Percentiles rank a stretch among this genome's conserved stretches.
Evolutionary conservation across 768 basidiomycete species (phyloP).

Genomic region (Lactifluus piperatus): DNA sequence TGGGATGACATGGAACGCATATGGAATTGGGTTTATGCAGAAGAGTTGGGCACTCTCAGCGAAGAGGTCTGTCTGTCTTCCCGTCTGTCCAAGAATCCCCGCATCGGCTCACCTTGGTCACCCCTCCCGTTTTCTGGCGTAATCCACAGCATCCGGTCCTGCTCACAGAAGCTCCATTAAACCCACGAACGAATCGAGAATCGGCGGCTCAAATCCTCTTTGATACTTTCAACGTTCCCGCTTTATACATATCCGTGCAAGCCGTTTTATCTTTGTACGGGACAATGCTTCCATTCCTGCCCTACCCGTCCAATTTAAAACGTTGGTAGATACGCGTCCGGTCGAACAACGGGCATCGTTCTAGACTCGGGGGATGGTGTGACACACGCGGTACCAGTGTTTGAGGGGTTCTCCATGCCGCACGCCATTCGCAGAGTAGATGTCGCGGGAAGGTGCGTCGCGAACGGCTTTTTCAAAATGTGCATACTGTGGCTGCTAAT

Average conservation of each 20-base stretch:
- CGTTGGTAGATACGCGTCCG: slow-evolving; percentile 81
- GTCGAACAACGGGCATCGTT: slow-evolving; percentile 97
- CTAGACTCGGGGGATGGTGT: slow-evolving; percentile 98
- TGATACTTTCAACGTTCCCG: slow-evolving; percentile 99
- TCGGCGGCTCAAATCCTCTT: slow-evolving; percentile 98
- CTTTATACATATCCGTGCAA: slow-evolving; percentile 92
- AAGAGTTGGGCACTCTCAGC: slow-evolving; percentile 89
- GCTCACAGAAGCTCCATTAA: slow-evolving; percentile 94
- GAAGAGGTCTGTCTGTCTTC: slow-evolving; percentile 65
- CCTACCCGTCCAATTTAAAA: background rate
- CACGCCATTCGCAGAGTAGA: slow-evolving; percentile 96
- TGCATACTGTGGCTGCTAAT: background rate
- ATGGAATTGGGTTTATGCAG: slow-evolving; percentile 97
- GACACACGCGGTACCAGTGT: slow-evolving; percentile 97
- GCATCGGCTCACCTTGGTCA: slow-evolving; percentile 6
- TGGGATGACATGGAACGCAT: slow-evolving; percentile 99
- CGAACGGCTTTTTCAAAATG: background rate
- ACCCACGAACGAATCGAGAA: slow-evolving; percentile 93
- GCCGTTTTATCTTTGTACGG: slow-evolving; percentile 90
- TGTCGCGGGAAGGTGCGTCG: slow-evolving; percentile 79
- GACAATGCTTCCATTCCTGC: background rate
- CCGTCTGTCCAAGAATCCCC: slow-evolving; percentile 8
- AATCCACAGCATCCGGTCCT: slow-evolving; percentile 82
- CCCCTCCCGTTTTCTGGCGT: slow-evolving; percentile 13
- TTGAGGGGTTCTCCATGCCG: slow-evolving; percentile 98